Evolutionary conservation across 2,329 filamentous ascomycete species (phyloP), one percentile per base, ranked within the genome.

Genomic region (Epichloe baconii): DNA sequence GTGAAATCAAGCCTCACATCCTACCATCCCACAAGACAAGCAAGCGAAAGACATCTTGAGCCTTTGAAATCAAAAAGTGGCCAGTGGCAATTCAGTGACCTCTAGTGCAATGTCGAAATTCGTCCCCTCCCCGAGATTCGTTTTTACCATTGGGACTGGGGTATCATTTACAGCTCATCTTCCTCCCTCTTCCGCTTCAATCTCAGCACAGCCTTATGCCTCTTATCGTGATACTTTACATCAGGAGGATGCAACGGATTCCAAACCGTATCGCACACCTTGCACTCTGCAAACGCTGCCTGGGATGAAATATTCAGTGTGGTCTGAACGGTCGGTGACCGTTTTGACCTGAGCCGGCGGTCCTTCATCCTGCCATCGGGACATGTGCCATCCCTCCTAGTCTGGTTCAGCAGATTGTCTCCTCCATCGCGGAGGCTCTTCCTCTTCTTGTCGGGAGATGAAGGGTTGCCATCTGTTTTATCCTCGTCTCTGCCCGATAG

Each of bases 211-310:
- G 62, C 61, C 8, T 66, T 64, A 50, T 73, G 71, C 36, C 66
- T 62, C 51, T 68, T 70, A 2, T 61, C 58, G 50, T 73, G 71
- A 15, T 64, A 70, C 52, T 68, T 72, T 15, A 71, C 70, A 50
- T 73, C 71, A 31, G 67, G 67, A 3, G 70, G 69, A 50, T 67
- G 68, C 5, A 71, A 55, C 0, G 70, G 71, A 48, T 73, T 73
- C 63, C 68, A 73, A 7, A 73, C 66, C 1, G 64, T 71, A 48
- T 71, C 61, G 54, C 71, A 73, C 3, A 65, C 52, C 47, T 63
- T 69, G 54, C 71, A 73, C 50, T 73, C 70, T 2, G 68, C 65
- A 53, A 73, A 72, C 1, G 69, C 59, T 3, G 69, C 66, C 26
- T 67, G 63, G 1, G 64, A 61, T 0, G 71, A 71, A 2, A 73